phyloP scores from a whole-genome alignment of 495 filamentous ascomycete species.

The Hypoxylon trugodes region DNA sequence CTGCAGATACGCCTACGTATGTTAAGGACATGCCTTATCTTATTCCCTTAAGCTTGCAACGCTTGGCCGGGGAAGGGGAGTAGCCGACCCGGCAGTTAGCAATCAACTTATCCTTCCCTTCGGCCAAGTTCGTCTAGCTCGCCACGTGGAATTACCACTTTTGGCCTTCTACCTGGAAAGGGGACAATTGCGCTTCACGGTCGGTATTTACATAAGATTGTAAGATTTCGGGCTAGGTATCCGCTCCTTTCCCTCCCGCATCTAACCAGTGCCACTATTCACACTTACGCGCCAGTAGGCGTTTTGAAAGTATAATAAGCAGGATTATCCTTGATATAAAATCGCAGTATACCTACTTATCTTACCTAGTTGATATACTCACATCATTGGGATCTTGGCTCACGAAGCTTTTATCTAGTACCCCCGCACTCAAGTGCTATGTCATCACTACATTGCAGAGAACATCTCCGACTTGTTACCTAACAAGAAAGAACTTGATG shows the following conservation, averaged over 20 bases:
- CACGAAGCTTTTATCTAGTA: slow-evolving; percentile 31
- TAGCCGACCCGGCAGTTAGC: slow-evolving; percentile 30
- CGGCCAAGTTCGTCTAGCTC: slow-evolving; percentile 24
- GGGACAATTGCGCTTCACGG: slow-evolving; percentile 1
- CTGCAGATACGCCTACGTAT: slow-evolving; percentile 14
- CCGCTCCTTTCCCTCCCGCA: background rate
- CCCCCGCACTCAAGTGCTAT: slow-evolving; percentile 31
- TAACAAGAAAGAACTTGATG: slow-evolving; percentile 35
- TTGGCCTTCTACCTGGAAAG: slow-evolving; percentile 9
- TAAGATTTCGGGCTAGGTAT: background rate
- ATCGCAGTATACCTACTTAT: too few relatives aligned
- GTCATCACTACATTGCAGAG: slow-evolving; percentile 23
- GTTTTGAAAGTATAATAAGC: slow-evolving; percentile 3
- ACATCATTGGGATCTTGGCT: slow-evolving; percentile 7
- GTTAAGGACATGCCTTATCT: slow-evolving; percentile 27
- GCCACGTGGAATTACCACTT: slow-evolving; percentile 37
- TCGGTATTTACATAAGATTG: slow-evolving; percentile 21
- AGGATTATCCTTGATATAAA: background rate
- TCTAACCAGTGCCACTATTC: background rate
- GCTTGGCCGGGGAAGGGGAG: slow-evolving; percentile 23
- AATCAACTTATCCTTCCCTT: slow-evolving; percentile 12
- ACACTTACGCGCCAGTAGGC: background rate
- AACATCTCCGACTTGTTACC: slow-evolving; percentile 34
- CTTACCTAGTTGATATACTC: slow-evolving; percentile 13
- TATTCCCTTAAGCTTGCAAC: slow-evolving; percentile 1